Percentiles rank a stretch among this genome's conserved stretches.
Evolutionary conservation across 306 rosid species (phyloP).

Genomic region (Phaseolus lunatus): DNA sequence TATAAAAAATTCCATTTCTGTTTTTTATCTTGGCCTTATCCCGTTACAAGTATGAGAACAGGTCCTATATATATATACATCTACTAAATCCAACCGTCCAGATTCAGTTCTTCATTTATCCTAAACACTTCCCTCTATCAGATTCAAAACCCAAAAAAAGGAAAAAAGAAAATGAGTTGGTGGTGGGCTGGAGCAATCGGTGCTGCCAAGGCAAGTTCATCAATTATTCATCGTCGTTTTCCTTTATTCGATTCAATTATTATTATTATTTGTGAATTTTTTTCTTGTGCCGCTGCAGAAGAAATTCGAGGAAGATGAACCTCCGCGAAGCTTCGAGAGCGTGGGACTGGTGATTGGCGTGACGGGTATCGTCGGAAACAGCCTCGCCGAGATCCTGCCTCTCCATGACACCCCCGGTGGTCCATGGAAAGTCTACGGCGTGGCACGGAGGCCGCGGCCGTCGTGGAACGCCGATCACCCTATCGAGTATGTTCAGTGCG

Average conservation of each 20-base stretch:
- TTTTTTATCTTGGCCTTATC: background rate
- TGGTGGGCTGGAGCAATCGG: constrained; percentile 59
- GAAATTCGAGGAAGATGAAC: constrained; percentile 64
- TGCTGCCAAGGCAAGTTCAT: constrained; percentile 46
- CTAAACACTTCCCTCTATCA: background rate
- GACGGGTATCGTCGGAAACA: constrained; percentile 80
- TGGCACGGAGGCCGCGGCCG: constrained; percentile 77
- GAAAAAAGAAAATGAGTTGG: constrained; percentile 43
- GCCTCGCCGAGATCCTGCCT: constrained; percentile 85
- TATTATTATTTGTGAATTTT: background rate
- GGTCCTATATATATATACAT: background rate
- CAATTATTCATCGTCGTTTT: background rate
- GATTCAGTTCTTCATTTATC: background rate
- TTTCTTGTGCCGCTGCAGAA: constrained; percentile 47
- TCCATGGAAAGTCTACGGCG: constrained; percentile 84
- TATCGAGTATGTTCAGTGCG: constrained; percentile 74
- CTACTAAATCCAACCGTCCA: background rate
- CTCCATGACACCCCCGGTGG: constrained; percentile 82
- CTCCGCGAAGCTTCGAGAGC: constrained; percentile 52
- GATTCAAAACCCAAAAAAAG: background rate
- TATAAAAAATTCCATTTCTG: background rate
- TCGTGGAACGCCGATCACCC: constrained; percentile 75
- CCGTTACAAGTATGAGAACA: background rate
- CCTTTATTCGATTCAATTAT: background rate
- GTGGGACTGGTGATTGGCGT: constrained; percentile 71